These are phyloP conservation scores for Podila epigama DNA, from an alignment of 192 early-diverging fungal species.

Conservation along the genomic window DNA sequence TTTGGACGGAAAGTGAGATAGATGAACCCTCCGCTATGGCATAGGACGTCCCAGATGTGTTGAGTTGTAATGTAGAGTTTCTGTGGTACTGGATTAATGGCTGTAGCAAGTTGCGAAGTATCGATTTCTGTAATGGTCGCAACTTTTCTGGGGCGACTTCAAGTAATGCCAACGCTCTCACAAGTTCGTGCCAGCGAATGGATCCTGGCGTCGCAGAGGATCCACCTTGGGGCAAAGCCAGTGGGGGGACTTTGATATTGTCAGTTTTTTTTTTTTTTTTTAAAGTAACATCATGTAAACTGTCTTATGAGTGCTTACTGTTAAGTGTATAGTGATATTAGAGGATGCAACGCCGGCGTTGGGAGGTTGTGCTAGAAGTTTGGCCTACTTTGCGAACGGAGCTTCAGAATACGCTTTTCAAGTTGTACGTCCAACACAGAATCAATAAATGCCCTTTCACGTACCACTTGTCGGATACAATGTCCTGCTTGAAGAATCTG, in stretches of 20 bases:
- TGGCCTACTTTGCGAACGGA: conserved; percentile 13
- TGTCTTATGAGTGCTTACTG: conserved; percentile 7
- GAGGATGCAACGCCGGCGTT: conserved; percentile 30
- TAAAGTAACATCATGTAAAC: no score
- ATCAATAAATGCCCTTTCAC: neutral
- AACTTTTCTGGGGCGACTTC: conserved; percentile 29
- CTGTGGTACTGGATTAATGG: conserved; percentile 23
- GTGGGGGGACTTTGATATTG: conserved; percentile 23
- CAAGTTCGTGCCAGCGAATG: conserved; percentile 39
- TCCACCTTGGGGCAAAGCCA: conserved; percentile 13
- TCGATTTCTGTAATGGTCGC: conserved; percentile 17
- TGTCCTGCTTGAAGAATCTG: conserved; percentile 42
- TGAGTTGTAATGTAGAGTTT: neutral
- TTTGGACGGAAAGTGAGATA: neutral
- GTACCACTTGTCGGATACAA: conserved; percentile 45
- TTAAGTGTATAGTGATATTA: conserved; percentile 20
- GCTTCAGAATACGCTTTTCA: no score
- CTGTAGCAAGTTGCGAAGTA: conserved; percentile 15
- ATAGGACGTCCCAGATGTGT: conserved; percentile 1
- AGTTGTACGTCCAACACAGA: no score
- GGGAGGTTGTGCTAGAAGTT: conserved; percentile 25
- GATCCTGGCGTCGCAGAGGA: conserved; percentile 9
- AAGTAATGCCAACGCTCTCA: conserved; percentile 15
- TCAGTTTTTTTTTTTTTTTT: no score
- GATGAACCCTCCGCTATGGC: conserved; percentile 5